phyloP scores from a whole-genome alignment of 2,329 filamentous ascomycete genomes.

The Ilyonectria sp. region DNA sequence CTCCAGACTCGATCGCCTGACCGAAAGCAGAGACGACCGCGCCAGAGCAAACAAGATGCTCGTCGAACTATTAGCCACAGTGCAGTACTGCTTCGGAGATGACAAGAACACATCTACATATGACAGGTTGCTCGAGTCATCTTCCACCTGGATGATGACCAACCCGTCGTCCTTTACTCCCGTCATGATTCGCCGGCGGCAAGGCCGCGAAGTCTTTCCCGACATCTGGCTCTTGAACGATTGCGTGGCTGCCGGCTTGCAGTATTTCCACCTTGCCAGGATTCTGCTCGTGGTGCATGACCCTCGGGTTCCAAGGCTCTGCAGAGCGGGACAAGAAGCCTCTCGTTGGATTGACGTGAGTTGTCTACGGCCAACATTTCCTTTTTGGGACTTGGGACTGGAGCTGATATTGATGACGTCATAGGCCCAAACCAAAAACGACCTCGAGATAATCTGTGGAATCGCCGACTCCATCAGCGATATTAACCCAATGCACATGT shows the following conservation, averaged over 20 bases:
- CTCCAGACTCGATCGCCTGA: constrained; percentile 11
- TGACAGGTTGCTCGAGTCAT: constrained; percentile 38
- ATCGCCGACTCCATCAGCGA: constrained; percentile 43
- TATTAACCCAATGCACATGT: constrained; percentile 45
- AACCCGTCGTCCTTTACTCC: constrained; percentile 47
- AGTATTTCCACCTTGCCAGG: constrained; percentile 49
- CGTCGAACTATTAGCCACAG: constrained; percentile 40
- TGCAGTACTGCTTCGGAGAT: constrained; percentile 47
- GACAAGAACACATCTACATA: constrained; percentile 38
- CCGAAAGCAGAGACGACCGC: constrained; percentile 34
- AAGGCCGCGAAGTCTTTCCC: constrained; percentile 34
- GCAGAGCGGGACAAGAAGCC: constrained; percentile 34
- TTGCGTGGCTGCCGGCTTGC: constrained; percentile 42
- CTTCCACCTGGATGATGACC: constrained; percentile 40
- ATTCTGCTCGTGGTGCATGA: constrained; percentile 47
- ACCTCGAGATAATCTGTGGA: constrained; percentile 46
- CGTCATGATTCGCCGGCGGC: constrained; percentile 33
- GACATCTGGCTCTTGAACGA: constrained; percentile 47
- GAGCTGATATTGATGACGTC: neutral
- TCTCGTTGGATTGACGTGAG: constrained; percentile 35
- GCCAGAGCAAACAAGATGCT: constrained; percentile 44
- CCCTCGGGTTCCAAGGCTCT: constrained; percentile 44
- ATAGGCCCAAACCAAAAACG: constrained; percentile 41
- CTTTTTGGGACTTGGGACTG: too few species aligned
- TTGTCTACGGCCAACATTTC: neutral